Base-by-base conservation (phyloP, 2,329 filamentous ascomycete species). In the Chaetomium sp. region DNA sequence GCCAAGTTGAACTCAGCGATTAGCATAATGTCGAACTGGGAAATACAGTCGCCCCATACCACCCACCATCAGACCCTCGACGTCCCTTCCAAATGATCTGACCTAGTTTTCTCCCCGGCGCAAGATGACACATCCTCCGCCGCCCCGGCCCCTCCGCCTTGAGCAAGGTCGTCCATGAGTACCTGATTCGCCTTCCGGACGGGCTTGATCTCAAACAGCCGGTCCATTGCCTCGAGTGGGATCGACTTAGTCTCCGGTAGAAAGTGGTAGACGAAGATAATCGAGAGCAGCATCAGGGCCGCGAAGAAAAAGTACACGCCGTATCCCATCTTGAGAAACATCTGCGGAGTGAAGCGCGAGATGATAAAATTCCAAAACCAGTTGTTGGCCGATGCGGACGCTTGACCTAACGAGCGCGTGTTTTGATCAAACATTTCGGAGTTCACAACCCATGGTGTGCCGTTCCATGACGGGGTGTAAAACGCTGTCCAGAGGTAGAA, bases 291-390 rank as follows among this genome's bases (percentile, higher is more conserved):
- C 76, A 85, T 86, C 47, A 86, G 72, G 0, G 77, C 74, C 1
- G 82, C 84, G 61, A 88, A 88, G 75, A 88, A 86, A 63, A 87
- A 81, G 69, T 85, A 87, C 0, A 86, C 82, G 32, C 83, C 85
- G 62, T 80, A 86, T n/a, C 73, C 71, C 75, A 80, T 79, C 7
- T 72, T 69, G 27, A 72, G 66, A 61, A 84, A 80, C 81, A 87
- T 87, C 61, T 85, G 80, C 33, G 79, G 82, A 0, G 82, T 88
- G 72, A 86, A 88, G 9, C 84, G 77, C 0, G 78, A 78, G 61
- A 88, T 79, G 66, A 88, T 76, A 67, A 88, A 88, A 69, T 88
- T 88, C 74, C 75, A 86, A 64, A 86, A 77, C 86, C 86, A 89
- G 69, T 89, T 88, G 70, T 80, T 86, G 2, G 82, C 82, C 0